Evolutionary conservation across 306 rosid genomes (phyloP).

Genomic region (Coriaria nepalensis): DNA sequence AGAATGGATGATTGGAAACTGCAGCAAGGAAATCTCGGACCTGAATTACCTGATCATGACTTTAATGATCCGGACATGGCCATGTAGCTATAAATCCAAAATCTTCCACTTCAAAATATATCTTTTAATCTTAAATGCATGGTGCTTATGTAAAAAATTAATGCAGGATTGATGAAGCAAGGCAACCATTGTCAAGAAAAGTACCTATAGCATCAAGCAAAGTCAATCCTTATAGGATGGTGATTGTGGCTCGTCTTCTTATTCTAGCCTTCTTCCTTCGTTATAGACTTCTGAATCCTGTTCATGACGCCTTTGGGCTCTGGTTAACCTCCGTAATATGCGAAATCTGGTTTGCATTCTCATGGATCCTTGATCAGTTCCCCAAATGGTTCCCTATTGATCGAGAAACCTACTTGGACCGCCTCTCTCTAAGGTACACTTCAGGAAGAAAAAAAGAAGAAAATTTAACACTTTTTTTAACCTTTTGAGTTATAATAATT

Average conservation of each 20-base stretch:
- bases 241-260: constrained; percentile 71
- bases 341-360: constrained; percentile 88
- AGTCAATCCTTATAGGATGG: constrained; percentile 94
- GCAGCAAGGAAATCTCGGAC: constrained; percentile 67
- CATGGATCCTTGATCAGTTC: constrained; percentile 96
- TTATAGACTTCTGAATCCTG: constrained; percentile 68
- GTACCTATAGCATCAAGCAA: constrained; percentile 88
- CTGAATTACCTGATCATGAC: constrained; percentile 42
- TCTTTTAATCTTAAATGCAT: background rate
- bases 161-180: constrained; percentile 79
- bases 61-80: constrained; percentile 63
- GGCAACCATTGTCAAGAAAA: constrained; percentile 90
- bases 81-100: constrained; percentile 30
- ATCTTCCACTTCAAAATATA: background rate
- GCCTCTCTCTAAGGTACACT: constrained; percentile 64
- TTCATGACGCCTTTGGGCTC: constrained; percentile 67
- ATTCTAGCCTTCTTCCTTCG: constrained; percentile 60
- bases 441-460: background rate
- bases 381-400: constrained; percentile 94
- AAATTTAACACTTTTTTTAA: background rate
- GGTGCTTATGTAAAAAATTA: background rate
- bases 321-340: constrained; percentile 87
- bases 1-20: constrained; percentile 75
- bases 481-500: background rate
- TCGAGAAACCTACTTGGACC: constrained; percentile 85